Conservation (phyloP, 176 grass and related monocot genomes). For the Triticum monococcum region DNA sequence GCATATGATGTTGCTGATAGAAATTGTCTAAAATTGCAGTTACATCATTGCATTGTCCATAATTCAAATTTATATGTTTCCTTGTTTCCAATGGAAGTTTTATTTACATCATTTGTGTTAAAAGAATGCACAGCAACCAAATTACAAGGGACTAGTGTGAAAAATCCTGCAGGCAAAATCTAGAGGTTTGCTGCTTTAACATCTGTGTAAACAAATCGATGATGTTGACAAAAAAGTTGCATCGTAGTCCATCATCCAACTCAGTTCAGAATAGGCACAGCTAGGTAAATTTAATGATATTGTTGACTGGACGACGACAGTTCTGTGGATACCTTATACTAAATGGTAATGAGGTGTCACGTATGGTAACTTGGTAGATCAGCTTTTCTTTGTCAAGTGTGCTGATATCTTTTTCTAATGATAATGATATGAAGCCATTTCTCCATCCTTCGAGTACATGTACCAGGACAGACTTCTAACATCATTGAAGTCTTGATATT, state of each 20-base stretch:
- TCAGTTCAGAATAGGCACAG: background rate
- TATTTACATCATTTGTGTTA: background rate
- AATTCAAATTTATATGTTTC: background rate
- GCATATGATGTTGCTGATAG: background rate
- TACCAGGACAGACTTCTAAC: conserved; percentile 23
- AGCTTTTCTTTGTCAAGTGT: background rate
- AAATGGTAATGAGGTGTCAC: conserved; percentile 12
- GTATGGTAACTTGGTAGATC: conserved; percentile 3
- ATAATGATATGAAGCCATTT: conserved; percentile 27
- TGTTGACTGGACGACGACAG: background rate
- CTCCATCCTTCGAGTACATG: conserved; percentile 5
- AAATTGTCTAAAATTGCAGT: background rate
- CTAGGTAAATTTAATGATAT: conserved; percentile 20
- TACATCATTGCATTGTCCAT: background rate
- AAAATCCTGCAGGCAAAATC: background rate
- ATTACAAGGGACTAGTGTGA: background rate
- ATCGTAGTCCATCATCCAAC: background rate
- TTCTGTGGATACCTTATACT: background rate
- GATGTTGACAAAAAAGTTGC: conserved; percentile 1
- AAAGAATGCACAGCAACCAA: background rate
- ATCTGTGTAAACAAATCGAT: background rate
- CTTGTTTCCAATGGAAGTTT: background rate
- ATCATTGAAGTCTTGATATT: conserved; percentile 30
- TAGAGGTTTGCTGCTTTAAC: background rate
- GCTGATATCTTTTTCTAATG: conserved; percentile 26